These are phyloP conservation scores for Rhododendron vialii DNA, from an alignment of 148 eudicot genomes.

Conservation along the genomic window DNA sequence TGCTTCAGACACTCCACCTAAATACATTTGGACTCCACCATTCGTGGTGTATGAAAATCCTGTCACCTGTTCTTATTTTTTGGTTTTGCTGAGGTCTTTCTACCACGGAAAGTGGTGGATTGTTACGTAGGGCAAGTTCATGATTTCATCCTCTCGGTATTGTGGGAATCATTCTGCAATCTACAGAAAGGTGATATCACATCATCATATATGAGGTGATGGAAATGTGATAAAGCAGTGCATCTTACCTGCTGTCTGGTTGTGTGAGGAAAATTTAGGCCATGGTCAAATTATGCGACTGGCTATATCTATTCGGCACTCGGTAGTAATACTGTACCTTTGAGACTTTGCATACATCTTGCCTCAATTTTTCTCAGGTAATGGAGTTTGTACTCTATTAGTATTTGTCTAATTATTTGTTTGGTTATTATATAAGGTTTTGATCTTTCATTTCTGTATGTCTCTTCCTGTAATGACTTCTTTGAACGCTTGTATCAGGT, in stretches of 20 bases:
- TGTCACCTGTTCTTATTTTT: neutral
- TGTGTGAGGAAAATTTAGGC: neutral
- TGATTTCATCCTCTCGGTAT: neutral
- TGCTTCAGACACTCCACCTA: neutral
- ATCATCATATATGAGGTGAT: neutral
- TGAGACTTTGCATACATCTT: neutral
- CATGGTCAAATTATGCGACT: neutral
- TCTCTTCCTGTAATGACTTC: neutral
- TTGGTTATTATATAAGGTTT: neutral
- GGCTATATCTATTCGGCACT: neutral
- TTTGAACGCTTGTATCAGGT: conserved; percentile 44
- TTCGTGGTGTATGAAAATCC: neutral
- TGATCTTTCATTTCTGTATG: neutral
- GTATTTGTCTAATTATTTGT: neutral
- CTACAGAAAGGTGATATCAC: neutral
- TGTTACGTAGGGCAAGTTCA: neutral
- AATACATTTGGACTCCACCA: neutral
- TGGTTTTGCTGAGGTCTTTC: neutral
- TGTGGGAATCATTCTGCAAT: neutral
- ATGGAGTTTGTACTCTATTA: neutral
- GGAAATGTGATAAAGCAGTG: neutral
- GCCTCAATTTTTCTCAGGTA: neutral
- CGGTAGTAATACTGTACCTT: neutral
- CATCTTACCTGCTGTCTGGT: neutral
- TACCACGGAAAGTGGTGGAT: neutral